Percentiles rank a stretch among this genome's conserved stretches.
Conservation (phyloP, 305 asterid genomes). For the Fraxinus ornus region DNA sequence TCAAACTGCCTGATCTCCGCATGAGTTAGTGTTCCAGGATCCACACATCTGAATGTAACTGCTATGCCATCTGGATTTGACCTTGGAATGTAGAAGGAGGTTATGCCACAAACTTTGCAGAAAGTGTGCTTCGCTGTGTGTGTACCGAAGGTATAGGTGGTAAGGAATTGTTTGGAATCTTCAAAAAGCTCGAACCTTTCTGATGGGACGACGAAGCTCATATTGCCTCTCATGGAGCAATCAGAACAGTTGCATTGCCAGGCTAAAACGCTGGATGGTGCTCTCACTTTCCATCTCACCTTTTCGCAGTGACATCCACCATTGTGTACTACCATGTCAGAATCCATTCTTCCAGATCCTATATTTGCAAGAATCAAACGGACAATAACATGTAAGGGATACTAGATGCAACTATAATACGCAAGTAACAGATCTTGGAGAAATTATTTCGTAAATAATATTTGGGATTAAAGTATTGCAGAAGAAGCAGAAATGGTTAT, state of each 20-base stretch:
- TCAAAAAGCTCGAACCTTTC: conserved; percentile 61
- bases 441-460: neutral
- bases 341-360: conserved; percentile 36
- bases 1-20: conserved; percentile 62
- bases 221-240: conserved; percentile 82
- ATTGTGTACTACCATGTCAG: conserved; percentile 43
- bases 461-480: neutral
- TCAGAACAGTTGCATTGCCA: conserved; percentile 82
- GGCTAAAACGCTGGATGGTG: conserved; percentile 53
- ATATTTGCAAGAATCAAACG: conserved; percentile 3
- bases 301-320: conserved; percentile 90
- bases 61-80: conserved; percentile 78
- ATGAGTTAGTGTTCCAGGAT: conserved; percentile 64
- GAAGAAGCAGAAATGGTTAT: neutral
- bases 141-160: conserved; percentile 80
- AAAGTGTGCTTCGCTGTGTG: conserved; percentile 80
- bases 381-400: neutral
- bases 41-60: conserved; percentile 52
- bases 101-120: conserved; percentile 83
- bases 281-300: conserved; percentile 68
- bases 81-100: conserved; percentile 75
- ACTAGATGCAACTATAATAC: neutral
- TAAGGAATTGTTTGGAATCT: conserved; percentile 59
- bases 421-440: neutral
- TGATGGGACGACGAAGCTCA: conserved; percentile 67